A percentile compares a stretch with the other conserved stretches of the same genome.
Evolutionary conservation across 1,139 yeast genomes (phyloP).

Genomic region (Candida labiduridarum): DNA sequence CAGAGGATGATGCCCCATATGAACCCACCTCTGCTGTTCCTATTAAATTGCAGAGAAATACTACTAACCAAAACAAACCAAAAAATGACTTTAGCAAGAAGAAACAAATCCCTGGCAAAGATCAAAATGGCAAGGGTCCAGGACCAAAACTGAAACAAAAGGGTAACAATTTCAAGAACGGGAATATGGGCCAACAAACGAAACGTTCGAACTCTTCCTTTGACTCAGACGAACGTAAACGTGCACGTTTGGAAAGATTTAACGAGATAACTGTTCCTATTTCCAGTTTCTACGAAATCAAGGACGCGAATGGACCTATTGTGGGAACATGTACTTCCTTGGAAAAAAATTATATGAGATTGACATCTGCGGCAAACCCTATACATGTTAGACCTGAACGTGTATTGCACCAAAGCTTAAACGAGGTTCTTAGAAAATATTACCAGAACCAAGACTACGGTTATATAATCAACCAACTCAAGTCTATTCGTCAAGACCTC

Average conservation of each 20-base stretch:
- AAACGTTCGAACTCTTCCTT: conserved; percentile 17
- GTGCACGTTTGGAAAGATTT: conserved; percentile 56
- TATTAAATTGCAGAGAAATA: neutral
- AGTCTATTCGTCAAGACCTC: conserved; percentile 88
- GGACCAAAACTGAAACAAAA: neutral
- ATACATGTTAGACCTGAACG: conserved; percentile 72
- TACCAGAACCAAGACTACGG: conserved; percentile 55
- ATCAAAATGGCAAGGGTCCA: neutral
- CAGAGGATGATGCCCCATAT: neutral
- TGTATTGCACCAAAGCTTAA: conserved; percentile 61
- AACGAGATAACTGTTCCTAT: conserved; percentile 6
- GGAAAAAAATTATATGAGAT: conserved; percentile 78
- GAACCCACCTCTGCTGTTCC: neutral
- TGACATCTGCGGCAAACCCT: conserved; percentile 93
- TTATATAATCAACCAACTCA: conserved; percentile 85
- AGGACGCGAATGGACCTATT: conserved; percentile 25
- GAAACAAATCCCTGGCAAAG: neutral
- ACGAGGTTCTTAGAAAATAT: conserved; percentile 58
- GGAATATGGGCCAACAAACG: neutral
- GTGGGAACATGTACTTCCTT: conserved; percentile 67
- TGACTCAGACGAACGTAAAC: conserved; percentile 43
- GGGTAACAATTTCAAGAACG: neutral
- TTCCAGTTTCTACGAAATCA: conserved; percentile 4
- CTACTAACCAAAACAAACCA: neutral
- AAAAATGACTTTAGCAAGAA: neutral